Evolutionary conservation across 305 asterid genomes (phyloP).

Genomic region (Fraxinus dipetala): DNA sequence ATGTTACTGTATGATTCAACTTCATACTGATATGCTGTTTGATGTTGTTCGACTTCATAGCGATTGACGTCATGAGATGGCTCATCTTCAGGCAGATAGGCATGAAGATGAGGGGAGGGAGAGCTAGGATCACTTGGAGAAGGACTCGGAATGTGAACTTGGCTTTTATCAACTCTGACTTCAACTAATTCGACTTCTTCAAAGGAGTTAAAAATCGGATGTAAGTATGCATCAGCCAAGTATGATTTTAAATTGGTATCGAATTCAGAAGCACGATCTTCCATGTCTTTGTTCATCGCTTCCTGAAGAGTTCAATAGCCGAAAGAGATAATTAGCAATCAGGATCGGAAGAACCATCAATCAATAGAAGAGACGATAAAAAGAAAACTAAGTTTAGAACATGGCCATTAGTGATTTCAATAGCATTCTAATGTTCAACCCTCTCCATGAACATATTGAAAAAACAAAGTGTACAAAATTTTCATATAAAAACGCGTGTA

Average conservation of each 20-base stretch:
- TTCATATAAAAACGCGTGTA: background rate
- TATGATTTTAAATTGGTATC: slow-evolving; percentile 44
- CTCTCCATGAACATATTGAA: background rate
- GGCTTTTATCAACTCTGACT: slow-evolving; percentile 51
- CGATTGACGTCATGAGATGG: slow-evolving; percentile 38
- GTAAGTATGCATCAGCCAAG: slow-evolving; percentile 88
- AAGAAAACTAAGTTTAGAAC: background rate
- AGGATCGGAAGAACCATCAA: background rate
- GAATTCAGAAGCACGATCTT: slow-evolving; percentile 49
- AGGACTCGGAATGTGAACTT: slow-evolving; percentile 29
- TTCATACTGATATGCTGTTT: slow-evolving; percentile 22
- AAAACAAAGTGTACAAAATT: background rate
- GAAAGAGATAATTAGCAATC: background rate
- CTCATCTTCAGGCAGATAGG: slow-evolving; percentile 33
- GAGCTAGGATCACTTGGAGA: slow-evolving; percentile 44
- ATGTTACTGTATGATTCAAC: slow-evolving; percentile 29
- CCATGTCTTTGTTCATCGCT: slow-evolving; percentile 75
- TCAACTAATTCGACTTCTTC: slow-evolving; percentile 72
- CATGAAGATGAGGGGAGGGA: slow-evolving; percentile 41
- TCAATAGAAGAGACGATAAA: background rate
- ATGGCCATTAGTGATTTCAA: background rate
- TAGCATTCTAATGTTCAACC: background rate
- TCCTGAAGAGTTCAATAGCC: slow-evolving; percentile 48
- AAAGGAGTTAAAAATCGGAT: slow-evolving; percentile 85
- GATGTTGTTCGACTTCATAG: slow-evolving; percentile 35